Percentiles rank a stretch among this genome's conserved stretches.
Conservation (phyloP, 73 alveolate genomes). For the Breviolum minutum region DNA sequence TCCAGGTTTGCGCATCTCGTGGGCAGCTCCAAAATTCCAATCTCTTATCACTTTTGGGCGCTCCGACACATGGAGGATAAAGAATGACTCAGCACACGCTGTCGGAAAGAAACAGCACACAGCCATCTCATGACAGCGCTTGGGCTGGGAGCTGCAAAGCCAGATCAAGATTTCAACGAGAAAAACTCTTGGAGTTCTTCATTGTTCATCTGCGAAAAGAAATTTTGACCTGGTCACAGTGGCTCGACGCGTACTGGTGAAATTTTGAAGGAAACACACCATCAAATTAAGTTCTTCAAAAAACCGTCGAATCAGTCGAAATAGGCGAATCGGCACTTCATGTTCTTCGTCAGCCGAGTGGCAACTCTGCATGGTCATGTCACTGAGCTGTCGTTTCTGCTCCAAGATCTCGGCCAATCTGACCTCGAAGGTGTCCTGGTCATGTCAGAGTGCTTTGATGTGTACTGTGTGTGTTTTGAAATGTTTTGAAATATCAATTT, state of each 20-base stretch:
- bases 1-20: too few relatives aligned
- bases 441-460: background rate
- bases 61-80: too few relatives aligned
- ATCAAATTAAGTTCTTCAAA: background rate
- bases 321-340: background rate
- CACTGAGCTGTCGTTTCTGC: slow-evolving; percentile 1
- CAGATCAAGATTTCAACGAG: background rate
- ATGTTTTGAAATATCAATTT: background rate
- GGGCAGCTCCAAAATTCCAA: too few relatives aligned
- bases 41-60: too few relatives aligned
- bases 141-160: background rate
- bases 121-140: too few relatives aligned
- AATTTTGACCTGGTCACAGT: background rate
- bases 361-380: background rate
- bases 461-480: background rate
- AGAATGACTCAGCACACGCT: too few relatives aligned
- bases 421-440: slow-evolving; percentile 40
- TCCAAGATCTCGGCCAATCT: background rate
- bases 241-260: background rate
- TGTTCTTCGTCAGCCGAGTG: background rate
- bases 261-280: background rate
- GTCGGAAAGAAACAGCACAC: too few relatives aligned
- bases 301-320: background rate
- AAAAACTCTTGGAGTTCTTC: background rate
- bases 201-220: background rate